A percentile compares a stretch with the other conserved stretches of the same genome.
phyloP scores from a whole-genome alignment of 1,284 basidiomycete genomes.

The Pseudozyma sp. region DNA sequence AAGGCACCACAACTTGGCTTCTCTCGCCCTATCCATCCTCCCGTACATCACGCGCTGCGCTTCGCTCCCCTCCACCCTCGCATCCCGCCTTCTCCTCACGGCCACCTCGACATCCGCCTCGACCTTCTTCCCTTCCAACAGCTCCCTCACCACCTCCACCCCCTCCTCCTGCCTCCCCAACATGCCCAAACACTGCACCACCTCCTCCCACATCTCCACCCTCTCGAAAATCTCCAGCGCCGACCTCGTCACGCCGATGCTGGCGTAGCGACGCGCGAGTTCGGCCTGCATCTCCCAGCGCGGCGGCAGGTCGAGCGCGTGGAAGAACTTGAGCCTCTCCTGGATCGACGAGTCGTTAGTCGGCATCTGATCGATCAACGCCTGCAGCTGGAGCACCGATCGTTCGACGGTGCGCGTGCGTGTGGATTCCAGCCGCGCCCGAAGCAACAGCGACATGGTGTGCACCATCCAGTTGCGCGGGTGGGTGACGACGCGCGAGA shows the following conservation, averaged over 20 bases:
- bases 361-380: slow-evolving; percentile 68
- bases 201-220: slow-evolving; percentile 67
- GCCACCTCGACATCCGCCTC: slow-evolving; percentile 59
- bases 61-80: slow-evolving; percentile 41
- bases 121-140: slow-evolving; percentile 62
- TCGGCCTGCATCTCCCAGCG: slow-evolving; percentile 68
- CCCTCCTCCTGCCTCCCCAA: slow-evolving; percentile 61
- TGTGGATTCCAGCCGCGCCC: slow-evolving; percentile 62
- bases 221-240: slow-evolving; percentile 66
- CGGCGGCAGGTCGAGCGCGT: slow-evolving; percentile 61
- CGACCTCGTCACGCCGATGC: slow-evolving; percentile 63
- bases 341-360: slow-evolving; percentile 66
- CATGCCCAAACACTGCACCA: slow-evolving; percentile 63
- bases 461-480: slow-evolving; percentile 68
- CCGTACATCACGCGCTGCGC: slow-evolving; percentile 71
- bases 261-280: slow-evolving; percentile 60
- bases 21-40: slow-evolving; percentile 77
- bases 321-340: slow-evolving; percentile 65
- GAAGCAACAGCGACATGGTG: slow-evolving; percentile 67
- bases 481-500: slow-evolving; percentile 60
- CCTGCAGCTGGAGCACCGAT: slow-evolving; percentile 66
- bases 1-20: slow-evolving; percentile 94
- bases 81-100: slow-evolving; percentile 29
- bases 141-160: slow-evolving; percentile 61
- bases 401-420: slow-evolving; percentile 66